These are phyloP conservation scores for Nakaseomyces bracarensis DNA, from an alignment of 1,139 yeast species.

Conservation along the genomic window DNA sequence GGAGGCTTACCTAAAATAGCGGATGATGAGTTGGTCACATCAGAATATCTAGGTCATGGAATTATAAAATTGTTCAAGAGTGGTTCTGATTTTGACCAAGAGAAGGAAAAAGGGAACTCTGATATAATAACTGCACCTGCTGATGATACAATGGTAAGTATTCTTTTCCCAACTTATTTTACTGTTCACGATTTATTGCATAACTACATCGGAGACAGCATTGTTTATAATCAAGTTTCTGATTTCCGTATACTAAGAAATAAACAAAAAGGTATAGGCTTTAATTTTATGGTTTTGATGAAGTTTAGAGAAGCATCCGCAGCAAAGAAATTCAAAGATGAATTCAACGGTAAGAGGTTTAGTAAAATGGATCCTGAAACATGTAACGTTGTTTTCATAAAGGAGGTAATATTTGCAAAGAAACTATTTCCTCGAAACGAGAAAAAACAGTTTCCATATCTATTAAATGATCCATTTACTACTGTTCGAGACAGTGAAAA, in stretches of 20 bases:
- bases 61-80: slow-evolving; percentile 58
- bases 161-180: slow-evolving; percentile 81
- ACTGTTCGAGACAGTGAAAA: slow-evolving; percentile 8
- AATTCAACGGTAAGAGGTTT: slow-evolving; percentile 66
- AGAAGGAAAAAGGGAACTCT: slow-evolving; percentile 12
- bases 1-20: not conserved
- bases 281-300: slow-evolving; percentile 54
- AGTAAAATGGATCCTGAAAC: slow-evolving; percentile 85
- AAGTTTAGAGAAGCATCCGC: slow-evolving; percentile 52
- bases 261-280: slow-evolving; percentile 60
- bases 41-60: slow-evolving; percentile 57
- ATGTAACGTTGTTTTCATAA: slow-evolving; percentile 68
- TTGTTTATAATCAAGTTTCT: slow-evolving; percentile 47
- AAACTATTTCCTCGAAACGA: slow-evolving; percentile 23
- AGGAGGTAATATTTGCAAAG: slow-evolving; percentile 39
- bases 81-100: slow-evolving; percentile 22
- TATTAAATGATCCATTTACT: slow-evolving; percentile 63
- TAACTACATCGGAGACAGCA: slow-evolving; percentile 54
- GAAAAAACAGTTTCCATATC: slow-evolving; percentile 42
- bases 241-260: slow-evolving; percentile 62
- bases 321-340: slow-evolving; percentile 57
- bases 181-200: slow-evolving; percentile 79
- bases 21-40: slow-evolving; percentile 19
- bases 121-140: slow-evolving; percentile 34
- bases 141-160: slow-evolving; percentile 63